A percentile compares a stretch with the other conserved stretches of the same genome.
Evolutionary conservation across 306 rosid genomes (phyloP).

Genomic region (Gastrolobium bilobum): DNA sequence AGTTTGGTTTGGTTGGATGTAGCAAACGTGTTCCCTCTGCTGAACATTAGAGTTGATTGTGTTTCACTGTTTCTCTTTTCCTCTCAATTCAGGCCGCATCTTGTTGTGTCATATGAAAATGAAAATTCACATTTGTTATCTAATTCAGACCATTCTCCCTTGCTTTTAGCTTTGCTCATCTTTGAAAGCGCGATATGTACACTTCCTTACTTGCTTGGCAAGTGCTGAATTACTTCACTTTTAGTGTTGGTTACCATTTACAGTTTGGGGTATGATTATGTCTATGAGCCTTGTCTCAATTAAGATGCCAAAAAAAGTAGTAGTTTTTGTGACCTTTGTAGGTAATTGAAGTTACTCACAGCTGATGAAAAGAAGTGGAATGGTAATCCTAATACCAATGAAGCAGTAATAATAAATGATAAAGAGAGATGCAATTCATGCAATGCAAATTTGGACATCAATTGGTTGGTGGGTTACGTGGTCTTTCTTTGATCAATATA

Average conservation of each 20-base stretch:
- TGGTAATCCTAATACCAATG: neutral
- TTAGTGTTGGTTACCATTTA: neutral
- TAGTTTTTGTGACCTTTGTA: too few relatives aligned
- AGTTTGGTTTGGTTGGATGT: slow-evolving; percentile 55
- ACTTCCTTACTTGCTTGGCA: neutral
- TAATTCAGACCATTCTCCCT: neutral
- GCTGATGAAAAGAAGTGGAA: neutral
- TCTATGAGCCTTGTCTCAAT: neutral
- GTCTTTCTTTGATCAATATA: neutral
- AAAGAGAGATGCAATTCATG: slow-evolving; percentile 3
- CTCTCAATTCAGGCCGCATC: neutral
- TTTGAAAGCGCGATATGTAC: too few relatives aligned
- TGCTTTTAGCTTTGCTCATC: neutral
- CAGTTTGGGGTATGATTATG: neutral
- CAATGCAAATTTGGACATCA: neutral
- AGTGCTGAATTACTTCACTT: neutral
- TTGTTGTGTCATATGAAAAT: slow-evolving; percentile 15
- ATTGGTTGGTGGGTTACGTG: neutral
- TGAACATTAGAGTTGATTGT: neutral
- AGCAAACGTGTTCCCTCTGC: slow-evolving; percentile 33
- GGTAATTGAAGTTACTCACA: neutral
- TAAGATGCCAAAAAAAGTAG: neutral
- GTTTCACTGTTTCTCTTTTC: neutral
- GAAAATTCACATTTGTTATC: slow-evolving; percentile 2
- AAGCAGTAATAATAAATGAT: neutral